Base-by-base conservation (phyloP, 768 basidiomycete species). In the Leccinum aurantiacum region DNA sequence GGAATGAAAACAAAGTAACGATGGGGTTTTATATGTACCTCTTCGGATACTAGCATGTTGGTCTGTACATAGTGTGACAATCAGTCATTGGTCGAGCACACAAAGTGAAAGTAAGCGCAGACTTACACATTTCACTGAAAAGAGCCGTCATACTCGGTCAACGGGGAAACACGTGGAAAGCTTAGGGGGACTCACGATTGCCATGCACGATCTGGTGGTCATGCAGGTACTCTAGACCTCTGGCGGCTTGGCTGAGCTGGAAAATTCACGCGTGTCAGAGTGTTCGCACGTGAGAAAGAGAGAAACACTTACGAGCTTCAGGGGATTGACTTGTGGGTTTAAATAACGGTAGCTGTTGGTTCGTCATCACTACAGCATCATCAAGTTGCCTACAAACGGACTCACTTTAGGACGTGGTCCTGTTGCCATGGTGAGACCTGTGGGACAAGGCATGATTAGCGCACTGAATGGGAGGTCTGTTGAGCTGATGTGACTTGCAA, bases 361-460 rank as follows among this genome's bases (percentile, higher is more conserved):
- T 19, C 2, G 44, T 11, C 52, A 2, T 51, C 15, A 15, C 56
- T 50, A 53, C 44, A 24, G 1, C 7, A 5, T 14, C 47, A 41
- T 54, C 48, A 19, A 17, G 56, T 6, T 19, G 19, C 4, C 14
- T 22, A 37, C 13, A 49, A 22, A 35, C 10, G 46, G 37, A 60
- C 77, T 58, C 63, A 83, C 85, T 80, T 78, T 1, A 81, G 73
- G 19, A 84, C 79, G 65, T 86, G 84, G 63, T 84, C 79, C 37
- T 78, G 75, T 72, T 85, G 84, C 85, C 85, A 87, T 6, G 84
- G 82, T 10, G 85, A 85, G 33, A 87, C 83, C 84, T 85, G 53
- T 37, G 27, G 5, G 38, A 47, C 22, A 54, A 52, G n/a, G 35
- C 25, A 14, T n/a, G 54, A 44, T 59, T 41, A 58, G 37, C 5